Evolutionary conservation across 345 rosid species (phyloP).

Genomic region (Clarkia xantiana): DNA sequence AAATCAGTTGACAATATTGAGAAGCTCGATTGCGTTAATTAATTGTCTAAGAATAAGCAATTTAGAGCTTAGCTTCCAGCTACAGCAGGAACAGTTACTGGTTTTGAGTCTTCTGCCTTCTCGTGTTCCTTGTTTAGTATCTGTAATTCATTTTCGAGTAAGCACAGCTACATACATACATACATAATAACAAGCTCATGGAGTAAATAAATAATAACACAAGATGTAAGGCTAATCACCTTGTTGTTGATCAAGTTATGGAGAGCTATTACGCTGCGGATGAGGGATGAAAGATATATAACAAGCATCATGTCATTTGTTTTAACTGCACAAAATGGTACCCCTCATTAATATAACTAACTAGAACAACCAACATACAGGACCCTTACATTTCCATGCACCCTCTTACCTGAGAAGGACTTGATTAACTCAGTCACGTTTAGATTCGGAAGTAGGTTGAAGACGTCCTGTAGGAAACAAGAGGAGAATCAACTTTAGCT

Average conservation of each 20-base stretch:
- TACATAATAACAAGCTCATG: no score
- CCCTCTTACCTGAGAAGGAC: constrained; percentile 67
- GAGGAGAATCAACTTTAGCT: not conserved
- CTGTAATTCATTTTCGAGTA: constrained; percentile 23
- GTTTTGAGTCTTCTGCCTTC: constrained; percentile 66
- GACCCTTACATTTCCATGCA: no score
- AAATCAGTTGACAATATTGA: no score
- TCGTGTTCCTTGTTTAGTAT: constrained; percentile 85
- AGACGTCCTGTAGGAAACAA: constrained; percentile 42
- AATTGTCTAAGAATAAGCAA: not conserved
- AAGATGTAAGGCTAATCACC: constrained; percentile 31
- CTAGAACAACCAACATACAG: no score
- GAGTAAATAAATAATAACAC: no score
- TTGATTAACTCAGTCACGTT: constrained; percentile 59
- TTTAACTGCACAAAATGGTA: constrained; percentile 39
- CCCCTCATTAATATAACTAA: no score
- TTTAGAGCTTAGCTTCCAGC: constrained; percentile 20
- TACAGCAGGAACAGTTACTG: constrained; percentile 38
- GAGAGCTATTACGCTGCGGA: constrained; percentile 73
- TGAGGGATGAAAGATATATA: constrained; percentile 64
- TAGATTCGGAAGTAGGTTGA: constrained; percentile 81
- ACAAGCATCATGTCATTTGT: constrained; percentile 90
- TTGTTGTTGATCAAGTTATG: constrained; percentile 94
- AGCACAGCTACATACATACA: no score
- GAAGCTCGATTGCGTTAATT: no score